Evolutionary conservation across 768 basidiomycete genomes (phyloP).

Genomic region (Pisolithus orientalis): DNA sequence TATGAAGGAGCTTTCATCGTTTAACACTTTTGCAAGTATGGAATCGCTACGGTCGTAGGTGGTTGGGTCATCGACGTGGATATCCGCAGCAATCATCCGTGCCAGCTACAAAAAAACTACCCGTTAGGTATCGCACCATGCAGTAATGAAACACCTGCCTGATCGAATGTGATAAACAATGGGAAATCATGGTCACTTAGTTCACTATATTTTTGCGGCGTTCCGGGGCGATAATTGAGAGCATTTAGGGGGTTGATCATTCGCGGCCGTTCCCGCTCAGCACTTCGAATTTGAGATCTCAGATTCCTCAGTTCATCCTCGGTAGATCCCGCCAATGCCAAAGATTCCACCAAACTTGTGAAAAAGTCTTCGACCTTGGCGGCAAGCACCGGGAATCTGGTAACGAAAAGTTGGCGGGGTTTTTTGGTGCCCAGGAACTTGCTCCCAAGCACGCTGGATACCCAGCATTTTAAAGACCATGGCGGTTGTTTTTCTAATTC

Average conservation of each 20-base stretch:
- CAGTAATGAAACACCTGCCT: conserved; percentile 29
- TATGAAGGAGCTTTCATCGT: conserved; percentile 24
- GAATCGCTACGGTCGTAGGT: conserved; percentile 6
- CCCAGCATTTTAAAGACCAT: conserved; percentile 74
- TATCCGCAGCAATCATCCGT: conserved; percentile 21
- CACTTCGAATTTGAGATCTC: conserved; percentile 6
- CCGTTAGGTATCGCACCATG: not conserved
- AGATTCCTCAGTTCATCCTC: conserved; percentile 33
- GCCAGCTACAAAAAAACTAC: conserved; percentile 11
- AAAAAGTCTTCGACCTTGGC: conserved; percentile 68
- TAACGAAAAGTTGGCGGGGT: conserved; percentile 67
- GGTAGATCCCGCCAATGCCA: conserved; percentile 31
- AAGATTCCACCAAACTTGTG: conserved; percentile 41
- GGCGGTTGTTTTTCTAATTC: conserved; percentile 61
- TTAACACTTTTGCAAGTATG: conserved; percentile 5
- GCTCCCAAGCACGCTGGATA: conserved; percentile 51
- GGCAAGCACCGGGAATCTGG: conserved; percentile 60
- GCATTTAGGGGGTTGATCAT: conserved; percentile 31
- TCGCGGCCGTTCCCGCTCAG: conserved; percentile 14
- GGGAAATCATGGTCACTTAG: conserved; percentile 60
- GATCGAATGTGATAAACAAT: conserved; percentile 61
- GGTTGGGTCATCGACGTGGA: conserved; percentile 2
- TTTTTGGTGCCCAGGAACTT: conserved; percentile 30
- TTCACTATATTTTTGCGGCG: conserved; percentile 47
- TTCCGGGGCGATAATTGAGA: conserved; percentile 18